Evolutionary conservation across 2,329 filamentous ascomycete species (phyloP), one percentile per base, ranked within the genome.

Genomic region (Fusarium sp.): DNA sequence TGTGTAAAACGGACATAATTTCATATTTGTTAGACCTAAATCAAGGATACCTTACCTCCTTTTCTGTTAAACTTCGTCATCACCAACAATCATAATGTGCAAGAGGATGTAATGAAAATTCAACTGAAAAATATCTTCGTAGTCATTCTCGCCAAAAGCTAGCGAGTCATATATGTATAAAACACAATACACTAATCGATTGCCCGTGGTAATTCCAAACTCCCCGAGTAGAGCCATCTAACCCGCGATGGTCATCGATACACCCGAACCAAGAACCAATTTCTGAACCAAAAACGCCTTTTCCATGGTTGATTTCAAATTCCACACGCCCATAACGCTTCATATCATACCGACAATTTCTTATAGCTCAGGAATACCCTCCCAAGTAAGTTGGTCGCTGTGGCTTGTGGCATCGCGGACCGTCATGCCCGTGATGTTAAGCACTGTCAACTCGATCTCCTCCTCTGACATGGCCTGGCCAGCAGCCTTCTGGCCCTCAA

Each of bases 401-500:
- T 73, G 67, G 25, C 73, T 73, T 1, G 80, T 81, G 6, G 80
- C 79, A 57, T 84, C 82, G 5, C 81, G 78, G 16, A 84, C 77
- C 22, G 81, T 82, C 79, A 84, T 80, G 71, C 82, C 82, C 11
- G 82, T 83, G 32, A 88, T 86, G 75, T 84, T 88, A 55, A 85
- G 79, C 15, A 92, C 84, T 1, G 90, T 92, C 73, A 90, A 83
- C 73, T 92, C 90, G 45, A 91, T 83, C 73, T 90, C 86, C 22
- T 88, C 86, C 71, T 88, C 85, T 2, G 83, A 87, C 85, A 92
- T 90, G 69, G 86, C 84, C 75, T 89, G 87, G 0, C 89, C 89
- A 5, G 86, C 85, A 34, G 84, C 84, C 81, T 92, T 93, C 78
- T 95, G 92, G 8, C 91, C 92, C 79, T 95, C 93, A 1, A 96